Conservation (phyloP, 371 early-diverging fungal genomes). For the Choanephora cucurbitarum region DNA sequence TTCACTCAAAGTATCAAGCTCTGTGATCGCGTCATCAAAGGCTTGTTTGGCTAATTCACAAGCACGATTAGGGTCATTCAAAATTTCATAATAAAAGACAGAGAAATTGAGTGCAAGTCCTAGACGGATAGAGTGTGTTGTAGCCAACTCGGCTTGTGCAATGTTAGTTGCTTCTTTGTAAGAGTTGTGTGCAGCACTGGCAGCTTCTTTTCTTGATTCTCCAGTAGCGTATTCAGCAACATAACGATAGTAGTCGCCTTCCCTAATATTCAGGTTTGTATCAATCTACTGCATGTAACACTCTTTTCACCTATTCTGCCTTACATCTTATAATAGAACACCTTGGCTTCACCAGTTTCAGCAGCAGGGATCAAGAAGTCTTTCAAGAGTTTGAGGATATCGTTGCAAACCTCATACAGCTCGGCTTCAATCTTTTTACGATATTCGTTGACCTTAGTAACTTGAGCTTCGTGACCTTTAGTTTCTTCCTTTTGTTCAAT, state of each 20-base stretch:
- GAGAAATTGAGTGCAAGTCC: conserved; percentile 99
- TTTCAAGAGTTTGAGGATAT: conserved; percentile 92
- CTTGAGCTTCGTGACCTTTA: conserved; percentile 86
- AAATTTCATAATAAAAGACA: conserved; percentile 99
- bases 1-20: conserved; percentile 98
- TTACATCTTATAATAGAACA: conserved; percentile 99
- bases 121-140: conserved; percentile 98
- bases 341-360: conserved; percentile 92
- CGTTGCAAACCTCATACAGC: conserved; percentile 92
- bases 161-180: conserved; percentile 96
- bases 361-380: conserved; percentile 86
- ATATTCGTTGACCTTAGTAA: conserved; percentile 88
- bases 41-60: conserved; percentile 99
- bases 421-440: conserved; percentile 92
- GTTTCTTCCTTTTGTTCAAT: conserved; percentile 97
- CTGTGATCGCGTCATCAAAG: conserved; percentile 98
- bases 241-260: conserved; percentile 99
- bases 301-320: conserved; percentile 1
- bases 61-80: conserved; percentile 97
- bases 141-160: conserved; percentile 91
- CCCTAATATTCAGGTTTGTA: conserved; percentile 52
- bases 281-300: not conserved
- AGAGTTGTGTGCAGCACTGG: conserved; percentile 87
- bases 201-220: conserved; percentile 83
- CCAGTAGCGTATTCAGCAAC: conserved; percentile 96